A percentile compares a stretch with the other conserved stretches of the same genome.
phyloP scores from a whole-genome alignment of 2,329 filamentous ascomycete species.

The Paracamarosporium sp. region DNA sequence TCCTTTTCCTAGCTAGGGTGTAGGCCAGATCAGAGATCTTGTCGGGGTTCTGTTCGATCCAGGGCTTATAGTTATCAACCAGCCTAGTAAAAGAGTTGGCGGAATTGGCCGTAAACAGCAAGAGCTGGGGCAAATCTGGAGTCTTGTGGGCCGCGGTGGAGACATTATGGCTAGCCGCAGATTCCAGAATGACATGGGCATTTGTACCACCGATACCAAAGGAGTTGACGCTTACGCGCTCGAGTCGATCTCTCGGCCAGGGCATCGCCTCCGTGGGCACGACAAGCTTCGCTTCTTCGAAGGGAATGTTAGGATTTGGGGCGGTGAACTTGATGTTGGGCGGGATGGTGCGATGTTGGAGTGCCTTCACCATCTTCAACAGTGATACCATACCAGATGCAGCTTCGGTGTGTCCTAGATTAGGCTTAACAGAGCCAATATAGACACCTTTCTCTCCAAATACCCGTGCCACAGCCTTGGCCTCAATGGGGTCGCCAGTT shows the following conservation, averaged over 20 bases:
- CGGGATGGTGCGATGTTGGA: conserved; percentile 39
- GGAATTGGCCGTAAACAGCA: too few relatives aligned
- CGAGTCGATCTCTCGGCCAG: conserved; percentile 8
- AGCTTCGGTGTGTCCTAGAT: background rate
- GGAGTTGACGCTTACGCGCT: conserved; percentile 50
- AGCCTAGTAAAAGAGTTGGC: too few relatives aligned
- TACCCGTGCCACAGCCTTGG: background rate
- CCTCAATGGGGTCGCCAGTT: background rate
- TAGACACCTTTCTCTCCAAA: background rate
- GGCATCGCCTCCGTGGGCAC: conserved; percentile 2
- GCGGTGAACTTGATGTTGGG: conserved; percentile 40
- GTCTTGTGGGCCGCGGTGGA: too few relatives aligned
- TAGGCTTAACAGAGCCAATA: background rate
- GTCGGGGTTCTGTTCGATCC: too few relatives aligned
- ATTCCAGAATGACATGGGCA: too few relatives aligned
- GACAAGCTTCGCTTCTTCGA: background rate
- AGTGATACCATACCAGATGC: conserved; percentile 41
- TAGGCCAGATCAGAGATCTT: too few relatives aligned
- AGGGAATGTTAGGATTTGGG: conserved; percentile 30
- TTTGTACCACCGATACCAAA: conserved; percentile 52
- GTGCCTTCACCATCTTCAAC: conserved; percentile 45
- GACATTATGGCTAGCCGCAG: too few relatives aligned
- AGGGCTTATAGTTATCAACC: too few relatives aligned
- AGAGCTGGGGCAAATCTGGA: too few relatives aligned
- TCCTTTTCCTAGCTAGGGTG: too few relatives aligned